These are phyloP conservation scores for Cymbopogon flexuosus DNA, from an alignment of 202 grass and related monocot genomes.

Conservation along the genomic window DNA sequence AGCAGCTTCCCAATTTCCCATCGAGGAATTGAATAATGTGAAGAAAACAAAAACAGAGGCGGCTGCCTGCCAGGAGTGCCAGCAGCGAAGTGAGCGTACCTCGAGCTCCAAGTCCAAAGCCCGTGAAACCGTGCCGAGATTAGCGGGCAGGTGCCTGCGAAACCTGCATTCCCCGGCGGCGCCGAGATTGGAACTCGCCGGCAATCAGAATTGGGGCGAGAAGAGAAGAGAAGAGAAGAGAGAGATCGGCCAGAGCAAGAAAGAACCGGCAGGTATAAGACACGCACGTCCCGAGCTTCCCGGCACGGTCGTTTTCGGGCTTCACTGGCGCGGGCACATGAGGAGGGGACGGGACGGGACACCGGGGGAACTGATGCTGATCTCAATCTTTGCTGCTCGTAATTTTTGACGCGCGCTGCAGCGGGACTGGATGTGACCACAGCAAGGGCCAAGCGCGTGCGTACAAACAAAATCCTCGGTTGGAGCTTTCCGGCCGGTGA, in stretches of 20 bases:
- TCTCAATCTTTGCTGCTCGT: background rate
- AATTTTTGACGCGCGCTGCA: background rate
- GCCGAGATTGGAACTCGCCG: background rate
- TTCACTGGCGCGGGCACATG: conserved; percentile 15
- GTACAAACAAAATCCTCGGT: conserved; percentile 19
- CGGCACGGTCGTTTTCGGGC: background rate
- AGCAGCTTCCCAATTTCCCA: background rate
- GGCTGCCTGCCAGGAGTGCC: background rate
- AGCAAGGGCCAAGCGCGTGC: conserved; percentile 23
- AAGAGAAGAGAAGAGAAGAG: no score
- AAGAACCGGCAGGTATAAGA: background rate
- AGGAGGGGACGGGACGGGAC: background rate
- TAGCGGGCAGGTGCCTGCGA: conserved; percentile 7
- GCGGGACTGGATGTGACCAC: background rate
- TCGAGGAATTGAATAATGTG: conserved; percentile 6
- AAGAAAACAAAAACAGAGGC: background rate
- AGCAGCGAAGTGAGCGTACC: conserved; percentile 16
- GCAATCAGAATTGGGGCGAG: conserved; percentile 26
- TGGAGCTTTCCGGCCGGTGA: conserved; percentile 34
- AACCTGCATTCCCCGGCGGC: background rate
- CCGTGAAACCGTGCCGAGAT: background rate
- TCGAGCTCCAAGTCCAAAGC: conserved; percentile 7
- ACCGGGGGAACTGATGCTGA: conserved; percentile 1
- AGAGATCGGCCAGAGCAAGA: background rate
- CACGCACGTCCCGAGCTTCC: background rate